Evolutionary conservation across 208 protist genomes (phyloP), one percentile per base, ranked within the genome.

Genomic region (Herpetomonas tarakana): DNA sequence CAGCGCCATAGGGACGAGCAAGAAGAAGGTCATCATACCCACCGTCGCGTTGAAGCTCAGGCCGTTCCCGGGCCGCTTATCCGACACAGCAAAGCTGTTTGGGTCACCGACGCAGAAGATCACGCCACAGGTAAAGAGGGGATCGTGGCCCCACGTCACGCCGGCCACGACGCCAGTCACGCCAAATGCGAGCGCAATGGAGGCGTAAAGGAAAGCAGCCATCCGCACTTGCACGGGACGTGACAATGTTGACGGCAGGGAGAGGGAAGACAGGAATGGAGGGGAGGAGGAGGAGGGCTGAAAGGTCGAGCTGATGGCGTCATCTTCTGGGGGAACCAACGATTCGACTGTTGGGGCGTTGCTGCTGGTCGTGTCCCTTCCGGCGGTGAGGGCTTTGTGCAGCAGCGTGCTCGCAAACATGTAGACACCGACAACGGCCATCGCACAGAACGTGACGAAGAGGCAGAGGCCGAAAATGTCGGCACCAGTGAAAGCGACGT

Each of bases 31-130:
- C 18, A 66, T 66, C n/a, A 67, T 25, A 1, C 56, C 61, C 30
- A 67, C n/a, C 1, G 62, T 29, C 6, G 58, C 65, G 26, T 52
- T 62, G 44, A 76, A 74, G 3, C 35, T 61, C 19, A 55, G 26
- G 7, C 74, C 74, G 21, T n/a, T n/a, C n/a, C n/a, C n/a, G n/a
- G n/a, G n/a, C n/a, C 64, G 59, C 6, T 31, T 35, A 18, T 49
- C 46, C 39, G 30, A 26, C 4, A 65, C 46, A 0, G 28, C 49
- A 22, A 22, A 19, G 25, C 70, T 56, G 2, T 62, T 65, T 24
- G 44, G 24, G 25, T 47, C 61, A 24, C 62, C 60, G n/a, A 74
- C 46, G 52, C 67, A 75, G 62, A 80, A 76, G 28, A 80, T 24
- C n/a, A 52, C 59, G n/a, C 58, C 47, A 30, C 74, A 80, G 38